Conservation (phyloP, 2,329 filamentous ascomycete species). For the Chrysosphaeria jannelii region DNA sequence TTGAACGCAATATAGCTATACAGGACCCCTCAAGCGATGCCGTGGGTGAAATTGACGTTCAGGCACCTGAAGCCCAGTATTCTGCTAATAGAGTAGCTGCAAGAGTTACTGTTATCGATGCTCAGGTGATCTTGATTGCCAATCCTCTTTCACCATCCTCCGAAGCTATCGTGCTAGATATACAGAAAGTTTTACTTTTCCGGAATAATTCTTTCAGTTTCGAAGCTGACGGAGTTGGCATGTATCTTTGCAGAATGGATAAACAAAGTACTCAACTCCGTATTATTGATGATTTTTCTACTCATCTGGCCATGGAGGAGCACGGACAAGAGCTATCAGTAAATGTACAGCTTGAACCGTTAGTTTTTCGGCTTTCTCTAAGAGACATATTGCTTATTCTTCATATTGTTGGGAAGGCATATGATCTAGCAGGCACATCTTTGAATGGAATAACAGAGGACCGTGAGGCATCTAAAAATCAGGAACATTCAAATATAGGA, state of each 20-base stretch:
- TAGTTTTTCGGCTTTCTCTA: slow-evolving; percentile 69
- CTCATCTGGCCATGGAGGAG: slow-evolving; percentile 64
- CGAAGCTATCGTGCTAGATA: slow-evolving; percentile 83
- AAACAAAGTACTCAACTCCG: slow-evolving; percentile 65
- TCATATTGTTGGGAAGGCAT: slow-evolving; percentile 74
- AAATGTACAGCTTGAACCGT: slow-evolving; percentile 66
- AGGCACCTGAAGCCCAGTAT: too few relatives aligned
- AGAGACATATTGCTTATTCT: slow-evolving; percentile 83
- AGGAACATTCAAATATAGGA: too few relatives aligned
- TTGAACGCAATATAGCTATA: slow-evolving; percentile 39
- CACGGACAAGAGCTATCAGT: slow-evolving; percentile 22
- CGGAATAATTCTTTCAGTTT: slow-evolving; percentile 84
- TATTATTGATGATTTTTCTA: slow-evolving; percentile 87
- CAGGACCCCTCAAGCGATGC: too few relatives aligned
- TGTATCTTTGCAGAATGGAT: slow-evolving; percentile 98
- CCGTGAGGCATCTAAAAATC: too few relatives aligned
- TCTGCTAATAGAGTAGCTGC: too few relatives aligned
- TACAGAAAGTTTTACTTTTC: slow-evolving; percentile 74
- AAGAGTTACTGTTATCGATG: too few relatives aligned
- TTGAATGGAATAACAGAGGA: too few relatives aligned
- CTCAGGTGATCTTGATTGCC: slow-evolving; percentile 84
- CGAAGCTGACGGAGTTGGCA: slow-evolving; percentile 78
- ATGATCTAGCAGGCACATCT: slow-evolving; percentile 47
- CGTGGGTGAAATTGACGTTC: too few relatives aligned
- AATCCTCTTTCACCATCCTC: slow-evolving; percentile 75